These are phyloP conservation scores for Onygenales sp. DNA, from an alignment of 2,329 filamentous ascomycete species.

Conservation along the genomic window DNA sequence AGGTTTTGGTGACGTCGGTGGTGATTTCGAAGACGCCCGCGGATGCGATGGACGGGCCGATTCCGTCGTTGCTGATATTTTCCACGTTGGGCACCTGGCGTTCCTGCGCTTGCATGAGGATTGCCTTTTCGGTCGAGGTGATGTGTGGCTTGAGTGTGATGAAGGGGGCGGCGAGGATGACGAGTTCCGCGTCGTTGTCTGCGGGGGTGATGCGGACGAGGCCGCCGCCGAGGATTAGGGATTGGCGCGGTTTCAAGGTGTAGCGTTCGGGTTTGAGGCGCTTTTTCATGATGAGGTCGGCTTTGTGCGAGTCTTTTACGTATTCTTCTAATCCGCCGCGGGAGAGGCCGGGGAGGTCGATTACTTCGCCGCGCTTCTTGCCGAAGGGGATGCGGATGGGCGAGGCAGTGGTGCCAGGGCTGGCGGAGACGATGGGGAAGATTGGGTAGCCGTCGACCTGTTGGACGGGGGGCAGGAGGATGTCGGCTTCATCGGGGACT, in stretches of 20 bases:
- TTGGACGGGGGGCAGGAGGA: conserved; percentile 66
- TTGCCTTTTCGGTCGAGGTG: conserved; percentile 71
- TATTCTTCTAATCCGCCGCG: conserved; percentile 63
- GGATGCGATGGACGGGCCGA: conserved; percentile 49
- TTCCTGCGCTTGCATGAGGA: conserved; percentile 58
- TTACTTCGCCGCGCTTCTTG: conserved; percentile 74
- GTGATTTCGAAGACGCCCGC: conserved; percentile 68
- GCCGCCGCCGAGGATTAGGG: conserved; percentile 74
- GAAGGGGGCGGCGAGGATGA: conserved; percentile 79
- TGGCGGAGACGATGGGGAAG: conserved; percentile 76
- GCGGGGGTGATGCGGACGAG: conserved; percentile 67
- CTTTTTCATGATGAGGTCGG: conserved; percentile 66
- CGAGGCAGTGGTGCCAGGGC: conserved; percentile 89
- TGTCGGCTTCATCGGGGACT: neutral
- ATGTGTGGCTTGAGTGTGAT: conserved; percentile 67
- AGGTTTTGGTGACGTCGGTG: conserved; percentile 73
- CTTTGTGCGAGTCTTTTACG: conserved; percentile 56
- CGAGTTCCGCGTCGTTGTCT: conserved; percentile 42
- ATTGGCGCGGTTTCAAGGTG: conserved; percentile 65
- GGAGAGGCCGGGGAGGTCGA: conserved; percentile 80
- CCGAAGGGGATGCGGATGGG: conserved; percentile 91
- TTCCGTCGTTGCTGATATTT: conserved; percentile 53
- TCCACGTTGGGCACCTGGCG: conserved; percentile 47
- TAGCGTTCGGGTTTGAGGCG: conserved; percentile 65
- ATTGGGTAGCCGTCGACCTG: conserved; percentile 65